Percentiles rank a stretch among this genome's conserved stretches.
Conservation (phyloP, 75 land plant genomes). For the Chamaecyparis obtusa region DNA sequence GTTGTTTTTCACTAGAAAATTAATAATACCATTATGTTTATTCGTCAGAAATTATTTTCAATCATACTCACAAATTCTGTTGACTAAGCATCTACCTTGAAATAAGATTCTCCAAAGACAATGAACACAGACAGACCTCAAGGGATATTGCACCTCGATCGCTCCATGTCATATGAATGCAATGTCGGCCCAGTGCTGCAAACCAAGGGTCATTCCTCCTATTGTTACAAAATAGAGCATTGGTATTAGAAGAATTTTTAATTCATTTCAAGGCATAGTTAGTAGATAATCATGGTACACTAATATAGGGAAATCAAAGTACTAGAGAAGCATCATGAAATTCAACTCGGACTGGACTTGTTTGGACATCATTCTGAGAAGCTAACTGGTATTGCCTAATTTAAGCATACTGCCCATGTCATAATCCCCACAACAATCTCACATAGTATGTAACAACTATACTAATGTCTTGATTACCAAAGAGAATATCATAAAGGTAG, state of each 20-base stretch:
- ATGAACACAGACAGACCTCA: conserved; percentile 40
- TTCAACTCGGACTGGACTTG: conserved; percentile 10
- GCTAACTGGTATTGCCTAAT: neutral
- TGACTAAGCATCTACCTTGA: conserved; percentile 1
- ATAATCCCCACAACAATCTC: neutral
- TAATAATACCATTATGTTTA: neutral
- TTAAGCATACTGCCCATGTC: neutral
- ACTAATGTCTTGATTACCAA: neutral
- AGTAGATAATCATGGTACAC: neutral
- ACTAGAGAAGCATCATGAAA: neutral
- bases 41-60: neutral
- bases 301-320: neutral
- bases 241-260: neutral
- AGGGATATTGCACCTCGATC: conserved; percentile 87
- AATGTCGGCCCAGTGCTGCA: conserved; percentile 61
- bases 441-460: neutral
- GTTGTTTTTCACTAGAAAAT: neutral
- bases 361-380: neutral
- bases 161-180: conserved; percentile 90
- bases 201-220: conserved; percentile 90
- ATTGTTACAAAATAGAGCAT: neutral
- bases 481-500: neutral
- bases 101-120: neutral
- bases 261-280: conserved; percentile 5
- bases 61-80: neutral